Percentiles rank a stretch among this genome's conserved stretches.
These are phyloP conservation scores for Calonectria fujianensis DNA, from an alignment of 2,329 filamentous ascomycete species.

Conservation along the genomic window DNA sequence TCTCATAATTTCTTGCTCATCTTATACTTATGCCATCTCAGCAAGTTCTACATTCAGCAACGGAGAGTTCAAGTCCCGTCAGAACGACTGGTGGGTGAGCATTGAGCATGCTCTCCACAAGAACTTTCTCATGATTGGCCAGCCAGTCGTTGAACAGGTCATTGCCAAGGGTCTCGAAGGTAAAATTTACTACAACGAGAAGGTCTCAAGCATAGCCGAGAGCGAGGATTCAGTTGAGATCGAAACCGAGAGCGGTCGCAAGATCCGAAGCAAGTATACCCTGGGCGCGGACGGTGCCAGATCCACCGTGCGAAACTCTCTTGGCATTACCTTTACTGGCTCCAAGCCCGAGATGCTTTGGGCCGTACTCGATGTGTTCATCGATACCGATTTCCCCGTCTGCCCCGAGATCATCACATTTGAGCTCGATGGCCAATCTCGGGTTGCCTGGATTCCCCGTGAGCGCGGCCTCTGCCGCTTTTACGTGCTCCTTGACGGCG, in stretches of 20 bases:
- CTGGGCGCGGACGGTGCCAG: slow-evolving; percentile 73
- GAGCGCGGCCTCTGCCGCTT: slow-evolving; percentile 69
- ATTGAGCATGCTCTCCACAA: slow-evolving; percentile 67
- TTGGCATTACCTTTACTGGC: slow-evolving; percentile 65
- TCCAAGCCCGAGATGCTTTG: slow-evolving; percentile 71
- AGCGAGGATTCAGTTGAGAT: slow-evolving; percentile 69
- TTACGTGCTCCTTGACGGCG: slow-evolving; percentile 68
- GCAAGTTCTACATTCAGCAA: slow-evolving; percentile 68
- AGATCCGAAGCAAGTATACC: slow-evolving; percentile 63
- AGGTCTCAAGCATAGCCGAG: slow-evolving; percentile 71
- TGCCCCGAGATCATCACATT: slow-evolving; percentile 70
- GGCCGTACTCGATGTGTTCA: slow-evolving; percentile 69
- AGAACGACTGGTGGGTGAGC: slow-evolving; percentile 68
- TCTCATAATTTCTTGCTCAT: neutral
- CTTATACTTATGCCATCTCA: slow-evolving; percentile 43
- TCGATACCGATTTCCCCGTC: slow-evolving; percentile 68
- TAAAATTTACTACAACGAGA: slow-evolving; percentile 62
- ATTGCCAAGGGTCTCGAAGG: slow-evolving; percentile 60
- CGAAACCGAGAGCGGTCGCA: slow-evolving; percentile 58
- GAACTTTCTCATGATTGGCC: slow-evolving; percentile 71
- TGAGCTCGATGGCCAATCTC: slow-evolving; percentile 65
- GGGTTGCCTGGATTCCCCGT: slow-evolving; percentile 69
- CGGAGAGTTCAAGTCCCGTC: slow-evolving; percentile 68
- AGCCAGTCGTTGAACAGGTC: slow-evolving; percentile 65
- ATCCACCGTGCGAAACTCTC: slow-evolving; percentile 65